Evolutionary conservation across 75 land plant genomes (phyloP), one percentile per base, ranked within the genome.

Genomic region (Cunninghamia lanceolata): DNA sequence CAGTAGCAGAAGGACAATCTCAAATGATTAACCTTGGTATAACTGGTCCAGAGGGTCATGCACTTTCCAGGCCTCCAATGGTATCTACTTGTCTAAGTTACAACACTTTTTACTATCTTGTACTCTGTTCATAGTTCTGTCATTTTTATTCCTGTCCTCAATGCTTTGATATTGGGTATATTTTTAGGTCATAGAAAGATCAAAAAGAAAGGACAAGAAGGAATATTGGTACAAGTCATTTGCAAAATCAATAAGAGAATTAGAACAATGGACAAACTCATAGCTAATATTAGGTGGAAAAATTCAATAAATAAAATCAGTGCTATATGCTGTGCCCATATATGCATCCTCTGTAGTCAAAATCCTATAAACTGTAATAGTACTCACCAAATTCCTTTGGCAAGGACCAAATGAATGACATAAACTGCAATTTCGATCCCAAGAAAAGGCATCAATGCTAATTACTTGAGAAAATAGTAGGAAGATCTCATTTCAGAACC

Each of bases 21-120:
- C 89, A 90, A 85, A 98, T 98, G 90, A 92, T 96, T 81, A 91
- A 95, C 47, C 93, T 96, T 81, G 99, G 99, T 17, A 96, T 98
- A 85, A 96, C 97, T 80, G 99, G 99, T 73, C 99, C 99, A 46
- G 99, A 98, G 85, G 99, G 99, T n/a, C 99, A 98, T 90, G 92
- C 93, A 46, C 95, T 98, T 87, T 98, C 99, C 40, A 92, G 99
- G 82, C 99, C 99, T 19, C 89, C 99, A 45, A 88, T 94, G 92
- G 99, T 97, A 92, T 89, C 82, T n/a, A 28, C 82, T 43, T 80
- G 85, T 85, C 74, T 63, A 63, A 40, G 34, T 16, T 35, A 10
- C 21, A 66, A 28, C 17, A 8, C n/a, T 21, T 45, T 9, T 32
- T 52, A 28, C 32, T 84, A 54, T 84, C 25, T 59, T 56, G 17